Evolutionary conservation across 441 rosid genomes (phyloP).

Genomic region (Bruguiera hainesii): DNA sequence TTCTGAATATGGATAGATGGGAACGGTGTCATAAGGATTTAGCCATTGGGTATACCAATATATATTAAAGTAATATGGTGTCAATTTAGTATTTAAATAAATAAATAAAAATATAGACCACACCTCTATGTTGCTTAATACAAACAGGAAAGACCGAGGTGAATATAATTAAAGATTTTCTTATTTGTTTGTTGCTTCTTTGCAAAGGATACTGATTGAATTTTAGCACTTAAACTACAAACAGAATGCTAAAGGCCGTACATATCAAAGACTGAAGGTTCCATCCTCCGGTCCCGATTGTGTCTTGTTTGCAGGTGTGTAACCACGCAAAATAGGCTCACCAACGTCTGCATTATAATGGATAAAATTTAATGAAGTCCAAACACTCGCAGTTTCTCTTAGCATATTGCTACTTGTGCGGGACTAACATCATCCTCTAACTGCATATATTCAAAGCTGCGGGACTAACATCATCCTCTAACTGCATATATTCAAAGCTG

Average conservation of each 20-base stretch:
- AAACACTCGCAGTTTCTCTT: too few species aligned
- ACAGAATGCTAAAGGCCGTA: too few species aligned
- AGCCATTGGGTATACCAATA: conserved; percentile 43
- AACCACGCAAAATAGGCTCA: too few species aligned
- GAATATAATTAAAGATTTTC: neutral
- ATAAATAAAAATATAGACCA: conserved; percentile 11
- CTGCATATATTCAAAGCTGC: conserved; percentile 83
- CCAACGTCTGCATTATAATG: too few species aligned
- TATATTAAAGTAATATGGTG: conserved; percentile 25
- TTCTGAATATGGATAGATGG: conserved; percentile 61
- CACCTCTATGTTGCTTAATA: neutral
- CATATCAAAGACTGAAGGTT: too few species aligned
- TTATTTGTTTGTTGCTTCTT: too few species aligned
- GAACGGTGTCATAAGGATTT: conserved; percentile 32
- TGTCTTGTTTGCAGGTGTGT: too few species aligned
- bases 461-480: conserved; percentile 48
- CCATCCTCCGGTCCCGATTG: too few species aligned
- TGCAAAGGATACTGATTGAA: too few species aligned
- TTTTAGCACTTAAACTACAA: too few species aligned
- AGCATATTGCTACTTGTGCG: too few species aligned
- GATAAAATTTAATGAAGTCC: too few species aligned
- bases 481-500: conserved; percentile 85
- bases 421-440: conserved; percentile 52
- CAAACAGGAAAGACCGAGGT: neutral
- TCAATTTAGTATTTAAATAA: conserved; percentile 21